These are phyloP conservation scores for Steccherinum ochraceum DNA, from an alignment of 768 basidiomycete species.

Conservation along the genomic window DNA sequence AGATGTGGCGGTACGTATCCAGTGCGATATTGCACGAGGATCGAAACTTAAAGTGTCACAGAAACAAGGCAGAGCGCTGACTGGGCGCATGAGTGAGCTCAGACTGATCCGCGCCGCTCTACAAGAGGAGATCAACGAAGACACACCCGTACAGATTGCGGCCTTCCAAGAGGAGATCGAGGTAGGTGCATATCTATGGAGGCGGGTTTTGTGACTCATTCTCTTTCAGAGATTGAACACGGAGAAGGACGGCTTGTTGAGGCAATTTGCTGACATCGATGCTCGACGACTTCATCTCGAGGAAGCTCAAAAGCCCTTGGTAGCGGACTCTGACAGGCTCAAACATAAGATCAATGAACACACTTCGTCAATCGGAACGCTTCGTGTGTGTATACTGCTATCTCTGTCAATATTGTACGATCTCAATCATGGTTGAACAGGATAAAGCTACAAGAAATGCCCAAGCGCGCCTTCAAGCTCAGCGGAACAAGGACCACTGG, in stretches of 20 bases:
- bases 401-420: not conserved
- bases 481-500: constrained; percentile 42
- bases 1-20: too few relatives aligned
- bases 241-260: constrained; percentile 41
- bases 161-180: constrained; percentile 48
- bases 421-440: not conserved
- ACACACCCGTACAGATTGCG: constrained; percentile 57
- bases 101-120: constrained; percentile 31
- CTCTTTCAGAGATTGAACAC: constrained; percentile 43
- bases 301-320: too few relatives aligned
- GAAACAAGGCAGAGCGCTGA: not conserved
- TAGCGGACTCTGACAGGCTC: too few relatives aligned
- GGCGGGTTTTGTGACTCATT: not conserved
- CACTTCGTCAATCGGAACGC: too few relatives aligned
- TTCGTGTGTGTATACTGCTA: too few relatives aligned
- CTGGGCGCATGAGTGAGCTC: too few relatives aligned
- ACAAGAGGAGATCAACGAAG: constrained; percentile 60
- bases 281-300: too few relatives aligned
- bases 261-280: constrained; percentile 50
- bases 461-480: constrained; percentile 42
- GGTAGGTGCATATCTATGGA: constrained; percentile 28
- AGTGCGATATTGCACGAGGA: too few relatives aligned
- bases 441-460: constrained; percentile 33
- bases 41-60: not conserved
- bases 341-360: too few relatives aligned